Evolutionary conservation across 352 stramenopile genomes (phyloP).

Genomic region (Pythium graminicola): DNA sequence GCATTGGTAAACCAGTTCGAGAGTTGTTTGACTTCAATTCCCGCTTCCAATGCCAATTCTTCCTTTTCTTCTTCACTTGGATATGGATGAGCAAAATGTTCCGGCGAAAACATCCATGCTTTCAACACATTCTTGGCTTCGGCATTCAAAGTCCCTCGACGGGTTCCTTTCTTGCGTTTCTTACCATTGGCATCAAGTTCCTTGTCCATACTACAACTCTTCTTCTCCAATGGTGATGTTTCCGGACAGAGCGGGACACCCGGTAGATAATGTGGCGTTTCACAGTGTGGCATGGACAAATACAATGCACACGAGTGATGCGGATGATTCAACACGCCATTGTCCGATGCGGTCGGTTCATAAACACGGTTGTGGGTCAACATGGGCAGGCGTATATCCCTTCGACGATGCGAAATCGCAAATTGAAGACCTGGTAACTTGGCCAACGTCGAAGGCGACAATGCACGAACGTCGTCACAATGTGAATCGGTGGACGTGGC

Average conservation of each 20-base stretch:
- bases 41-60: conserved; percentile 64
- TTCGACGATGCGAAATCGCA: conserved; percentile 47
- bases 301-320: conserved; percentile 20
- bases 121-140: conserved; percentile 85
- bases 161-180: conserved; percentile 75
- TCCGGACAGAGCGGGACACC: conserved; percentile 27
- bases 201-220: conserved; percentile 21
- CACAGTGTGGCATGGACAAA: conserved; percentile 29
- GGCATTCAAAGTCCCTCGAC: conserved; percentile 70
- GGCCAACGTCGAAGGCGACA: conserved; percentile 34
- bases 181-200: conserved; percentile 22
- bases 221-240: conserved; percentile 31
- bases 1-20: conserved; percentile 89
- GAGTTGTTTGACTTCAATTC: conserved; percentile 85
- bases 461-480: conserved; percentile 21
- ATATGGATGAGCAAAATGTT: conserved; percentile 84
- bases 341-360: conserved; percentile 9
- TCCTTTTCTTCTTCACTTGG: conserved; percentile 87
- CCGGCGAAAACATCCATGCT: conserved; percentile 86
- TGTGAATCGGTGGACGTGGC: conserved; percentile 20
- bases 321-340: background rate
- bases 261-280: conserved; percentile 30
- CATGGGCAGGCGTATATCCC: conserved; percentile 44
- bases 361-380: conserved; percentile 20
- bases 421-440: conserved; percentile 63